A percentile compares a stretch with the other conserved stretches of the same genome.
Conservation (phyloP, 768 basidiomycete genomes). For the Podaxis sp. region DNA sequence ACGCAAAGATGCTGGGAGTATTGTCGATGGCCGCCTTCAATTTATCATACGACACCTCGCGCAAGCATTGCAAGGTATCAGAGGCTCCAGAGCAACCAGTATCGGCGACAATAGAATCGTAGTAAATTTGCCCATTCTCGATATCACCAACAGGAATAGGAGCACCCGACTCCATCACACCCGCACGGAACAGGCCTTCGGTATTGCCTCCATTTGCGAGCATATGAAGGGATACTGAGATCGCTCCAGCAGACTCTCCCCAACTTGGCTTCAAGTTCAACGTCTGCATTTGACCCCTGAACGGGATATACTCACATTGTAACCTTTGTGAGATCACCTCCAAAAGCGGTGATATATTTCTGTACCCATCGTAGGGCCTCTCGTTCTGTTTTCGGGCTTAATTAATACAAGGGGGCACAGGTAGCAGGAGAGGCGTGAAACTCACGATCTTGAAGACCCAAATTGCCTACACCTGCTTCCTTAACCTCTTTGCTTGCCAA, state of each 20-base stretch:
- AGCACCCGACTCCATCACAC: conserved; percentile 51
- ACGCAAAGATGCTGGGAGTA: conserved; percentile 37
- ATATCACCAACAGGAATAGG: conserved; percentile 45
- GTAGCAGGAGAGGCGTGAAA: neutral
- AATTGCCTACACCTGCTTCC: conserved; percentile 53
- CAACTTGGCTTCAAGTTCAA: conserved; percentile 25
- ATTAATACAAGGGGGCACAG: neutral
- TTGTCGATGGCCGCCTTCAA: conserved; percentile 40
- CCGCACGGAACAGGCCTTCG: conserved; percentile 47
- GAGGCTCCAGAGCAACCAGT: conserved; percentile 29
- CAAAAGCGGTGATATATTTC: conserved; percentile 62
- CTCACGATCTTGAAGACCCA: conserved; percentile 69
- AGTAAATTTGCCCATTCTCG: conserved; percentile 42
- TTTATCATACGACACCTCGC: conserved; percentile 33
- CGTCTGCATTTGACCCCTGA: neutral
- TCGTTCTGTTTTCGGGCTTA: neutral
- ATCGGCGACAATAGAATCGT: conserved; percentile 40
- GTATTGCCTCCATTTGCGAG: conserved; percentile 43
- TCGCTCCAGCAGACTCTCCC: conserved; percentile 51
- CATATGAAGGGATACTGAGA: conserved; percentile 53
- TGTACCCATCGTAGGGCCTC: conserved; percentile 44
- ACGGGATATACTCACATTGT: conserved; percentile 43
- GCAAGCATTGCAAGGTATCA: conserved; percentile 43
- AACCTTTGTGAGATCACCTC: conserved; percentile 63
- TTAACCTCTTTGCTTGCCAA: conserved; percentile 51